Conservation (phyloP, 2,329 filamentous ascomycete species). For the Colletotrichum echinochloae region DNA sequence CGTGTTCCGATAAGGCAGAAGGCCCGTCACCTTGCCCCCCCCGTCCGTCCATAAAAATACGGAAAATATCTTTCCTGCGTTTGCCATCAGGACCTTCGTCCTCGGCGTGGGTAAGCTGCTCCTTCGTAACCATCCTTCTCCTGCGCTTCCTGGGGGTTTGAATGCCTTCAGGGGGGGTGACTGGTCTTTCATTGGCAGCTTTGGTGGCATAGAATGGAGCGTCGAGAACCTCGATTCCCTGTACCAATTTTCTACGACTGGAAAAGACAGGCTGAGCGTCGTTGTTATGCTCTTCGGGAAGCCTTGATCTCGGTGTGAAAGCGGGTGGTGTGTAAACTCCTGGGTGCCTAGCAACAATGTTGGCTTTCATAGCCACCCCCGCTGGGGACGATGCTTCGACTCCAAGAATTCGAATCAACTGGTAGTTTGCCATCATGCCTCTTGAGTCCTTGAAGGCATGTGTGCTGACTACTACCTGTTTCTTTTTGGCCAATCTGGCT, state of each 20-base stretch:
- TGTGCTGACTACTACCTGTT: conserved; percentile 54
- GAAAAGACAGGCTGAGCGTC: conserved; percentile 40
- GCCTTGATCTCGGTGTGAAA: conserved; percentile 46
- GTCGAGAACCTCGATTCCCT: conserved; percentile 61
- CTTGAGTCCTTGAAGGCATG: conserved; percentile 57
- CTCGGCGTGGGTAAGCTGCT: conserved; percentile 32
- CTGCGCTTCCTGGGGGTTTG: conserved; percentile 32
- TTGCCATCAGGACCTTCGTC: conserved; percentile 26
- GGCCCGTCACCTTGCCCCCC: not conserved
- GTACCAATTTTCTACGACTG: conserved; percentile 48
- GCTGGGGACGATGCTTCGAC: conserved; percentile 57
- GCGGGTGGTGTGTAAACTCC: conserved; percentile 55
- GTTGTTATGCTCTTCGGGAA: conserved; percentile 43
- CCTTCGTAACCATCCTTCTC: conserved; percentile 32
- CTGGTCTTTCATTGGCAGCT: conserved; percentile 36
- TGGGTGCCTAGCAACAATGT: conserved; percentile 58
- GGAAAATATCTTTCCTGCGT: conserved; percentile 35
- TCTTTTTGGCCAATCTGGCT: conserved; percentile 53
- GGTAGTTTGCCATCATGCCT: conserved; percentile 58
- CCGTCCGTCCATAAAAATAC: conserved; percentile 30
- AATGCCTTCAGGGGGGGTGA: conserved; percentile 16
- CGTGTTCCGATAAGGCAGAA: not conserved
- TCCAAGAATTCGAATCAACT: conserved; percentile 57
- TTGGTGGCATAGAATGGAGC: conserved; percentile 61
- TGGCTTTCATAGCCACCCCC: conserved; percentile 58